Conservation (phyloP, 2,329 filamentous ascomycete genomes). For the Fusarium mangiferae region DNA sequence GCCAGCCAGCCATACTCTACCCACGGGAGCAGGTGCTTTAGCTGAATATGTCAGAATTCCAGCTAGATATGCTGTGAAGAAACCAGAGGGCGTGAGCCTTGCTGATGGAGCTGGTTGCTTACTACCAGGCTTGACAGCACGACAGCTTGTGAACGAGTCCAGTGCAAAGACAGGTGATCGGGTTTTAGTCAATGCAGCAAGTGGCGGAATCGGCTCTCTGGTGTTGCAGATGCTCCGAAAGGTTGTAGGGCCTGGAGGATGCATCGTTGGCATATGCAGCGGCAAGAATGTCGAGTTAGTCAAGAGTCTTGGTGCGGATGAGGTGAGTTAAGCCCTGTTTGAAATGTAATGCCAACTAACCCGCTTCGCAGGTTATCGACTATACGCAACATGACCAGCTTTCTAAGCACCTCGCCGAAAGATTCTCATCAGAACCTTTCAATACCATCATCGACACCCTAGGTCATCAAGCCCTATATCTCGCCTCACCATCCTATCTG, state of each 20-base stretch:
- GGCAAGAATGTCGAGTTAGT: neutral
- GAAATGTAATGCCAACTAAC: neutral
- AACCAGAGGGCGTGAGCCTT: slow-evolving; percentile 45
- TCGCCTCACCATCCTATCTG: neutral
- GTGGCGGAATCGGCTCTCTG: neutral
- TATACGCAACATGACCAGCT: neutral
- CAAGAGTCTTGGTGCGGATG: neutral
- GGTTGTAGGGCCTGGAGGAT: neutral
- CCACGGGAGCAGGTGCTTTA: slow-evolving; percentile 50
- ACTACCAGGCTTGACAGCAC: slow-evolving; percentile 53
- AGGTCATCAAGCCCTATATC: neutral
- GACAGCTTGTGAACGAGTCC: slow-evolving; percentile 52
- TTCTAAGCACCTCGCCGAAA: neutral
- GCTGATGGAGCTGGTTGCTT: slow-evolving; percentile 52
- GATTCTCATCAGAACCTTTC: neutral
- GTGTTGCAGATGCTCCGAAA: slow-evolving; percentile 3
- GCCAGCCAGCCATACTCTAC: neutral
- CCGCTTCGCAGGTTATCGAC: neutral
- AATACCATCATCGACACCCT: neutral
- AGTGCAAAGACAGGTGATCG: slow-evolving; percentile 41
- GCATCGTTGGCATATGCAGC: neutral
- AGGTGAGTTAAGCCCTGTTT: neutral
- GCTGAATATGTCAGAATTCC: slow-evolving; percentile 53
- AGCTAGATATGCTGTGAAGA: slow-evolving; percentile 47
- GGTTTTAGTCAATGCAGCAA: slow-evolving; percentile 3